Percentiles rank a stretch among this genome's conserved stretches.
phyloP scores from a whole-genome alignment of 176 grass and related monocot genomes.

The Rhynchospora pubera region DNA sequence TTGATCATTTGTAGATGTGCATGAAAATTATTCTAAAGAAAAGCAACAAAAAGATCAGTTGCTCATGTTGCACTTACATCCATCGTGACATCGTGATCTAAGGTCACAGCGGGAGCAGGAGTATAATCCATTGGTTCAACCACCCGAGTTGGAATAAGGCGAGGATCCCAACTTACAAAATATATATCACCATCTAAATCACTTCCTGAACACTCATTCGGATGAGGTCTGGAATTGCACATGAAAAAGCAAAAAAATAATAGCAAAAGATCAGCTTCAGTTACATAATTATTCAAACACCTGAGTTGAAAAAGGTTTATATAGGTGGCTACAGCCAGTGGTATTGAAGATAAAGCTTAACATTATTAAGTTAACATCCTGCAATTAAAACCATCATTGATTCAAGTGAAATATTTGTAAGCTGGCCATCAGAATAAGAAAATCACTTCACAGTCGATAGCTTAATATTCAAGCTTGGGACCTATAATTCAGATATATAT shows the following conservation, averaged over 20 bases:
- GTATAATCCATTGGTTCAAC: conserved; percentile 68
- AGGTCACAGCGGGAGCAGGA: conserved; percentile 45
- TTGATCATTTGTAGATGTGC: not conserved
- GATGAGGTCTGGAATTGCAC: conserved; percentile 56
- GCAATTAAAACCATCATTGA: not conserved
- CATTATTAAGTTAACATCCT: not conserved
- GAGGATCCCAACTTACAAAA: conserved; percentile 72
- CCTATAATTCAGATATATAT: not conserved
- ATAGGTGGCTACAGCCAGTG: not conserved
- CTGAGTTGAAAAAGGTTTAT: not conserved
- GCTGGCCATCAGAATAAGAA: no score
- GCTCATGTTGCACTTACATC: conserved; percentile 39
- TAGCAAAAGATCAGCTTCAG: not conserved
- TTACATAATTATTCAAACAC: conserved; percentile 19
- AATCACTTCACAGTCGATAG: no score
- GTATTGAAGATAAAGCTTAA: not conserved
- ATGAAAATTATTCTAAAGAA: not conserved
- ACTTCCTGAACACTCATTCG: conserved; percentile 95
- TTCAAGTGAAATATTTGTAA: not conserved
- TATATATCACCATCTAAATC: conserved; percentile 96
- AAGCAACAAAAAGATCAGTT: not conserved
- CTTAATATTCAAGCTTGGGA: not conserved
- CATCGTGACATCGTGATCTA: conserved; percentile 83
- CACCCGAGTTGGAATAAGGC: conserved; percentile 50
- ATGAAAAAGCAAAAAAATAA: not conserved